Evolutionary conservation across 116 monocot species (phyloP).

Genomic region (Phalaenopsis hybrid): DNA sequence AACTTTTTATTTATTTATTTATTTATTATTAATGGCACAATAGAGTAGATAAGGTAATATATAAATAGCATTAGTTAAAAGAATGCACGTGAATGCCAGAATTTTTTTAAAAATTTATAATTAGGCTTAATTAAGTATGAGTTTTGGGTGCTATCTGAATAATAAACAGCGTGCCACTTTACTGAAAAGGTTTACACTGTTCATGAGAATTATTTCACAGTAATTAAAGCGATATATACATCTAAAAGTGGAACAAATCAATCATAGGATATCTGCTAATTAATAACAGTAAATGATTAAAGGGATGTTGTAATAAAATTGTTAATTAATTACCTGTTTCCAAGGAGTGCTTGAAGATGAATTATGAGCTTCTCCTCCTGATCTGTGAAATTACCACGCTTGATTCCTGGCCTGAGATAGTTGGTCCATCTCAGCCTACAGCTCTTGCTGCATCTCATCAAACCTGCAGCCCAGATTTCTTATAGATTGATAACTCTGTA

Average conservation of each 20-base stretch:
- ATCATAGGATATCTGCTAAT: neutral
- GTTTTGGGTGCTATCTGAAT: too few relatives aligned
- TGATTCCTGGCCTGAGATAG: constrained; percentile 86
- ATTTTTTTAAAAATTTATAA: too few relatives aligned
- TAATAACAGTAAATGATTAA: neutral
- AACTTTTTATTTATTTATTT: neutral
- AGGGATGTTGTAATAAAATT: neutral
- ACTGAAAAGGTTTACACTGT: too few relatives aligned
- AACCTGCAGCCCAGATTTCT: constrained; percentile 28
- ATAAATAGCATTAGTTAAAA: neutral
- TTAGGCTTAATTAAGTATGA: too few relatives aligned
- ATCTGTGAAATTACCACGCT: constrained; percentile 70
- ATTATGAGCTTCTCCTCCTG: constrained; percentile 91
- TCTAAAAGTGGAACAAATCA: neutral
- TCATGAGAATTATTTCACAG: too few relatives aligned
- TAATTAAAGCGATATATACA: neutral
- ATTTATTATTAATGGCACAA: neutral
- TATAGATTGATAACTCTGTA: neutral
- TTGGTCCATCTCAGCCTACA: constrained; percentile 89
- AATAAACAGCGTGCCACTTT: too few relatives aligned
- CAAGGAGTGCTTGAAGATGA: constrained; percentile 89
- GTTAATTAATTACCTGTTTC: constrained; percentile 51
- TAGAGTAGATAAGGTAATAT: too few relatives aligned
- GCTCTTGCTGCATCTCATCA: constrained; percentile 87
- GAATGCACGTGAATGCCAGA: too few relatives aligned